A percentile compares a stretch with the other conserved stretches of the same genome.
phyloP scores from a whole-genome alignment of 768 basidiomycete genomes.

The Calocybe cyanea region DNA sequence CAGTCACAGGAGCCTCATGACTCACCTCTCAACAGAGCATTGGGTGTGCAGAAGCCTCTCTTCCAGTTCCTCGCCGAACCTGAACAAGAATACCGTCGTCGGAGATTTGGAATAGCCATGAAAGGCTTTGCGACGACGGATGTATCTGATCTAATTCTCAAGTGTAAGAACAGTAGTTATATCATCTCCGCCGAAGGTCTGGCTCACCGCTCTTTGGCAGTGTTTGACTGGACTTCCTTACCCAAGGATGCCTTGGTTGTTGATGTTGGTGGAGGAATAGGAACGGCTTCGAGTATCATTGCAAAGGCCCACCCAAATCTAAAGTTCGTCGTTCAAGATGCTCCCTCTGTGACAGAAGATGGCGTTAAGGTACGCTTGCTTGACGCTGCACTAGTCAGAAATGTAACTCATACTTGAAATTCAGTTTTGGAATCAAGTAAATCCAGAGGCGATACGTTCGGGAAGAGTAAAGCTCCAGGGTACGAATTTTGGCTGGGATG shows the following conservation, averaged over 20 bases:
- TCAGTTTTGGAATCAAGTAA: slow-evolving; percentile 6
- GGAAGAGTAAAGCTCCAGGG: slow-evolving; percentile 3
- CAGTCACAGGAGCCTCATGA: slow-evolving; percentile 16
- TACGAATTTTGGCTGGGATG: neutral
- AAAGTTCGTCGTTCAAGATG: slow-evolving; percentile 24
- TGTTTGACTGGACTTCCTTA: slow-evolving; percentile 21
- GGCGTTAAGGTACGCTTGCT: slow-evolving; percentile 7
- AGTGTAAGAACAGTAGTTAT: neutral
- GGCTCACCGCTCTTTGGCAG: slow-evolving; percentile 9
- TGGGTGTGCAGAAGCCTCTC: neutral
- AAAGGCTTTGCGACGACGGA: slow-evolving; percentile 1
- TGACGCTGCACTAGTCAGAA: neutral
- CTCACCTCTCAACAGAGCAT: slow-evolving; percentile 8
- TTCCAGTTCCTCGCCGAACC: neutral
- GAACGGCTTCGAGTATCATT: slow-evolving; percentile 19
- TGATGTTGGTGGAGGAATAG: slow-evolving; percentile 28
- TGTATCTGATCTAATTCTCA: neutral
- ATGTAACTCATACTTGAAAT: neutral
- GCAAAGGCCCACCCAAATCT: slow-evolving; percentile 17
- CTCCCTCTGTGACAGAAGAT: slow-evolving; percentile 12
- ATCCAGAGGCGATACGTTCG: slow-evolving; percentile 1
- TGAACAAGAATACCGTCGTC: slow-evolving; percentile 2
- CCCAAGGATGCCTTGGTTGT: slow-evolving; percentile 19
- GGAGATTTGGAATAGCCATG: slow-evolving; percentile 5
- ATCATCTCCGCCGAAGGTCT: slow-evolving; percentile 13